Base-by-base conservation (phyloP, 176 grass and related monocot genomes). In the Eragrostis curvula region DNA sequence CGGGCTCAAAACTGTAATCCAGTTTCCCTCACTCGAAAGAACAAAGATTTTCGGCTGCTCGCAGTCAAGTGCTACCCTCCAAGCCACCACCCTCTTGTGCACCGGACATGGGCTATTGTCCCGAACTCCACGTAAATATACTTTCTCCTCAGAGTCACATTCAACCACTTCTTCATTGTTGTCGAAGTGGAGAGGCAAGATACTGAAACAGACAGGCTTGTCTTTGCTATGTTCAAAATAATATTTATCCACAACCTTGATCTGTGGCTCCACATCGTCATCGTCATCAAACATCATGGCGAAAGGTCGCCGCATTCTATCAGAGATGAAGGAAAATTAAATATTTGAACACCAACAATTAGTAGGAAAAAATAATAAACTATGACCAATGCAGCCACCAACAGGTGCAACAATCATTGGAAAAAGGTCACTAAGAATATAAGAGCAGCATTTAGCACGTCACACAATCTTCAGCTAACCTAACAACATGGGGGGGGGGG, bases 1-100 rank as follows among this genome's bases (percentile, higher is more conserved):
- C 5, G 94, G 91, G 27, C 80, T 91, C 39, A 85, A 29, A 24
- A 93, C 58, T 78, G 55, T 61, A 70, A 93, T 82, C 94, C 94
- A 97, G 21, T 83, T 87, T 3, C 78, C 81, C 65, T 87, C 81
- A 70, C 77, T 90, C 1, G 77, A 89, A 55, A 89, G 74, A 16
- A 89, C 86, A 9, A 14, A 80, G 9, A 93, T 75, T 7, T 87
- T 83, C 7, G 91, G 88, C 23, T 75, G 9, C 3, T 82, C 85
- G 45, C 53, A 47, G 30, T 86, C 52, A 69, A 97, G 60, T 56
- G 21, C 85, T 42, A 92, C 42, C 85, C 85, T 90, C 93, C 90
- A 96, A n/a, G 85, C 88, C 25, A 77, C 56, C 21, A 77, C 85
- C 40, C 75, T 20, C 78, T 70, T 83, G 71, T 83, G 73, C 14